These are phyloP conservation scores for Ormosia semicastrata DNA, from an alignment of 306 rosid genomes.

Conservation along the genomic window DNA sequence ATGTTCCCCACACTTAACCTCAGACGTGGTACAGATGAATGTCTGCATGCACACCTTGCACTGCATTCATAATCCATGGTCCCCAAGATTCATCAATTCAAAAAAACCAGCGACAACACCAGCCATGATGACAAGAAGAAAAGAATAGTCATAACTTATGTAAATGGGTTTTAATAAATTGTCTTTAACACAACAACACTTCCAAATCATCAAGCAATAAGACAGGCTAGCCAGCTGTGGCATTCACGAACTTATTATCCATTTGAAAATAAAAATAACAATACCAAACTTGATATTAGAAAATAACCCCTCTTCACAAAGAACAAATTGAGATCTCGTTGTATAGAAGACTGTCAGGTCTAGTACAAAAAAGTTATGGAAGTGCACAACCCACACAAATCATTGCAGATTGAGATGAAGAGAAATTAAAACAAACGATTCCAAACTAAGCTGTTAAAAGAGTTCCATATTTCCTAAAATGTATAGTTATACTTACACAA, in stretches of 20 bases:
- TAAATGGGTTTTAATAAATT: neutral
- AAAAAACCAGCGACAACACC: neutral
- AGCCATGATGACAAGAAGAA: neutral
- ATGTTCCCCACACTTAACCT: slow-evolving; percentile 57
- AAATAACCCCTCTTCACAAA: no score
- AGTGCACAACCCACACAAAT: no score
- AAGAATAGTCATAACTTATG: neutral
- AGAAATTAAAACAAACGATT: no score
- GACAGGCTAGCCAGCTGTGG: neutral
- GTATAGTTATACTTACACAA: no score
- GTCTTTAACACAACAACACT: neutral
- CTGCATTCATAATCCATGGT: slow-evolving; percentile 34
- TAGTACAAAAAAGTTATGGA: no score
- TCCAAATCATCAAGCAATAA: neutral
- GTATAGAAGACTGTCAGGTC: no score
- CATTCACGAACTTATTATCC: neutral
- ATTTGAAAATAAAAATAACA: neutral
- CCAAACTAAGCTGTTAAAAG: no score
- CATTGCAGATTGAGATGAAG: no score
- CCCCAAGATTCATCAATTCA: neutral
- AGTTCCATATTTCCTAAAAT: no score
- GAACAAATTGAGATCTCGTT: no score
- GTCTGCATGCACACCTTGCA: slow-evolving; percentile 72
- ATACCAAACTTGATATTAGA: no score
- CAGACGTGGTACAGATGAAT: slow-evolving; percentile 59